Evolutionary conservation across 257 asterid species (phyloP), one percentile per base, ranked within the genome.

Genomic region (Solanum dulcamara): DNA sequence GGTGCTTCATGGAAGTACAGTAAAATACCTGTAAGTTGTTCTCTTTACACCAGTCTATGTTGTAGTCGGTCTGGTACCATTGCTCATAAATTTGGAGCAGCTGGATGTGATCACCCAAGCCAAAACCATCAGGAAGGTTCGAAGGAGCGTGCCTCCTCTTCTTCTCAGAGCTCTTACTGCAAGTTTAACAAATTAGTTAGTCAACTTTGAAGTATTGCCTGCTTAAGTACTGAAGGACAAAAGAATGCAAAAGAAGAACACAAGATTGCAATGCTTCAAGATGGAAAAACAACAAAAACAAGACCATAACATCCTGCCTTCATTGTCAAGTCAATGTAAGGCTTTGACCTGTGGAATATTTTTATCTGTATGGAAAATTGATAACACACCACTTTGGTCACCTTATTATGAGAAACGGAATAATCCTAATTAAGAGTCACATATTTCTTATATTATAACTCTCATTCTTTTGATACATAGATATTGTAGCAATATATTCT

Each of bases 21-120:
- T 30, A 8, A 26, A 28, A 74, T 85, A 90, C 99, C 96, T 95
- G 98, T 91, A 97, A 91, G 89, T 92, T 93, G 93, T 95, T 92
- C 15, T 94, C 97, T 88, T 94, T 94, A 87, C 98, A 93, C 99
- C 98, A 97, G 81, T 91, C 92, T 17, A 79, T 67, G 79, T 53
- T 87, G 87, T 94, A 92, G 89, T 89, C 92, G 46, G 90, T 92
- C 89, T 89, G 95, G 90, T 94, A 91, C 99, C 99, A 97, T 64
- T 91, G 92, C 92, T 97, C 99, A 75, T 85, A 97, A 57, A 95
- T 92, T 87, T 97, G 98, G 86, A 97, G 94, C 82, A 97, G 87
- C 90, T 95, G 99, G 87, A 97, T 92, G 89, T 95, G 99, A 92
- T 95, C 99, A 22, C 99, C 99, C 92, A 79, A 95, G 83, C 98